Evolutionary conservation across 2,329 filamentous ascomycete genomes (phyloP), one percentile per base, ranked within the genome.

Genomic region (Sphaerulina vaccinii): DNA sequence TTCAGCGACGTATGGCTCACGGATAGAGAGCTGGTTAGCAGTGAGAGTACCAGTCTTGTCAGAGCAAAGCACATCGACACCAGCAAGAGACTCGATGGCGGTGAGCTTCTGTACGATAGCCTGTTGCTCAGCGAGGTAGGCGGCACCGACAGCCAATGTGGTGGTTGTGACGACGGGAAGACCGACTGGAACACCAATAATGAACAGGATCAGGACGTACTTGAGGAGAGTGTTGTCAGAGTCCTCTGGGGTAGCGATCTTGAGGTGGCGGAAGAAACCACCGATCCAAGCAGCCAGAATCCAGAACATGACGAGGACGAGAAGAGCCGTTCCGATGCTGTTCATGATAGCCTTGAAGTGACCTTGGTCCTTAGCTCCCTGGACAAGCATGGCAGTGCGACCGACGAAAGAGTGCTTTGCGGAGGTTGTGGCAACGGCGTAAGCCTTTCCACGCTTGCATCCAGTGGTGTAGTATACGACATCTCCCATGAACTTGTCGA

Each of bases 271-370:
- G 81, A 83, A 88, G 80, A 90, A 90, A 70, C 84, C 86, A 71
- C 86, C 86, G 61, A 89, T 86, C 86, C 86, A 89, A 62, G 84
- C 79, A 51, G 81, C 75, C 64, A 90, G 77, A 70, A 89, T 87
- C 79, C 81, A 89, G 75, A 87, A 85, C 73, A 89, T 84, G 74
- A 89, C 86, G 57, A 89, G 77, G 63, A 89, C 85, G 62, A 90
- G 78, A 51, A 90, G 78, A 55, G 83, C 75, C 47, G 85, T 88
- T 73, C 86, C 86, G 67, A 90, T 89, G 68, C 81, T 85, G 80
- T 89, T 85, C 86, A 89, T 89, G 77, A 89, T 86, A 60, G 85
- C 85, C 77, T 90, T 88, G 81, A 88, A 88, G 73, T 88, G 85
- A 74, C 86, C 86, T 67, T 84, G 80, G 71, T 88, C 86, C 73